Percentiles rank a stretch among this genome's conserved stretches.
phyloP scores from a whole-genome alignment of 2,329 filamentous ascomycete genomes.

The Fusarium dimerum region DNA sequence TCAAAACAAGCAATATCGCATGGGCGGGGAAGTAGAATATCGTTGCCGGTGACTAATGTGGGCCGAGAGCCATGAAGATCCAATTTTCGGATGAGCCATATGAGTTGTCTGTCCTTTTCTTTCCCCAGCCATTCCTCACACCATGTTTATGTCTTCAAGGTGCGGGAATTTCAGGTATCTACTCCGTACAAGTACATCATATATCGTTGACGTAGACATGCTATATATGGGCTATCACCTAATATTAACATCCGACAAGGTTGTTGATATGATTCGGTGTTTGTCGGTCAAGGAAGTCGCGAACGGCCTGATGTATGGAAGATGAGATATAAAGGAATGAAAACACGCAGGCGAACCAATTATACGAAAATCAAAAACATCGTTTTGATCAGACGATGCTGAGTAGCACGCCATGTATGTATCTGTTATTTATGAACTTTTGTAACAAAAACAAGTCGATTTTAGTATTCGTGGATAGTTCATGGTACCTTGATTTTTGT shows the following conservation, averaged over 20 bases:
- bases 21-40: neutral
- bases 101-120: neutral
- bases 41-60: neutral
- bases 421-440: neutral
- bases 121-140: neutral
- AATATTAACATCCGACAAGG: too few relatives aligned
- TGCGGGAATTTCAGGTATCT: neutral
- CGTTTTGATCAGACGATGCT: neutral
- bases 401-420: neutral
- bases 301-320: neutral
- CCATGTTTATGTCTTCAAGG: neutral
- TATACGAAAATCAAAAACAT: neutral
- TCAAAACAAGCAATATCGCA: neutral
- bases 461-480: neutral
- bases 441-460: neutral
- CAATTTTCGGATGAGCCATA: neutral
- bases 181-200: neutral
- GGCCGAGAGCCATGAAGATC: neutral
- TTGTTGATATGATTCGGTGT: too few relatives aligned
- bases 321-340: neutral
- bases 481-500: neutral
- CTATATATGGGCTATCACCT: too few relatives aligned
- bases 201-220: neutral
- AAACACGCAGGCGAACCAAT: neutral
- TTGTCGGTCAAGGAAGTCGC: neutral